phyloP scores from a whole-genome alignment of 768 basidiomycete genomes.

The Mycena pura region DNA sequence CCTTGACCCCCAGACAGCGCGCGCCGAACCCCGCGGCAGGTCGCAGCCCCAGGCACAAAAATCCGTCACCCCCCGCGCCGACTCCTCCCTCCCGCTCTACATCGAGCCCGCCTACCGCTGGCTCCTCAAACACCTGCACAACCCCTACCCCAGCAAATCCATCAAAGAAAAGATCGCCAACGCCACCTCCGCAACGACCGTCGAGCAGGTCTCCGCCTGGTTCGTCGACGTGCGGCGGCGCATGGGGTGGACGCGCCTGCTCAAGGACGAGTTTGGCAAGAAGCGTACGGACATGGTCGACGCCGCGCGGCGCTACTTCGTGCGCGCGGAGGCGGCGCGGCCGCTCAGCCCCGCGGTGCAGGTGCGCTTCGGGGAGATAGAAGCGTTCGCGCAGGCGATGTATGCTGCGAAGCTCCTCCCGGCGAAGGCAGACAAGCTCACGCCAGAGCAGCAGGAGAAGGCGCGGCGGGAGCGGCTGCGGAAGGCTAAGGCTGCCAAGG shows the following conservation, averaged over 20 bases:
- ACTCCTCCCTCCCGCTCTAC: constrained; percentile 19
- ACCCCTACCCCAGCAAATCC: constrained; percentile 56
- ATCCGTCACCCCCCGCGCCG: not conserved
- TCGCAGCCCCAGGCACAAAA: too few relatives aligned
- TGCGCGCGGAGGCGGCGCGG: constrained; percentile 17
- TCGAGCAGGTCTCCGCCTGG: constrained; percentile 51
- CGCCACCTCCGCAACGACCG: constrained; percentile 25
- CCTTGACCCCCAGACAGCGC: too few relatives aligned
- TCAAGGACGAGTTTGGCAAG: constrained; percentile 40
- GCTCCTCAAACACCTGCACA: constrained; percentile 53
- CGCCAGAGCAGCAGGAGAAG: constrained; percentile 26
- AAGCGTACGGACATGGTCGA: constrained; percentile 42
- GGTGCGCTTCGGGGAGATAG: constrained; percentile 34
- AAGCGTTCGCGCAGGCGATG: constrained; percentile 33
- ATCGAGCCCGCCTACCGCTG: constrained; percentile 45
- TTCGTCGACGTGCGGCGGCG: constrained; percentile 54
- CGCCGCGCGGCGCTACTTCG: constrained; percentile 45
- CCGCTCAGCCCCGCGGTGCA: constrained; percentile 30
- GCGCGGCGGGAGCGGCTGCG: constrained; percentile 15
- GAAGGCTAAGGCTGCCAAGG: not conserved
- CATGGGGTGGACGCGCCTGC: constrained; percentile 58
- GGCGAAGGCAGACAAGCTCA: constrained; percentile 36
- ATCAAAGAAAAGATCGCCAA: constrained; percentile 37
- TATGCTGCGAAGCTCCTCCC: constrained; percentile 35
- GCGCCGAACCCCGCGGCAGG: too few relatives aligned